Evolutionary conservation across 176 grass and related monocot genomes (phyloP).

Genomic region (Dactylis glomerata): DNA sequence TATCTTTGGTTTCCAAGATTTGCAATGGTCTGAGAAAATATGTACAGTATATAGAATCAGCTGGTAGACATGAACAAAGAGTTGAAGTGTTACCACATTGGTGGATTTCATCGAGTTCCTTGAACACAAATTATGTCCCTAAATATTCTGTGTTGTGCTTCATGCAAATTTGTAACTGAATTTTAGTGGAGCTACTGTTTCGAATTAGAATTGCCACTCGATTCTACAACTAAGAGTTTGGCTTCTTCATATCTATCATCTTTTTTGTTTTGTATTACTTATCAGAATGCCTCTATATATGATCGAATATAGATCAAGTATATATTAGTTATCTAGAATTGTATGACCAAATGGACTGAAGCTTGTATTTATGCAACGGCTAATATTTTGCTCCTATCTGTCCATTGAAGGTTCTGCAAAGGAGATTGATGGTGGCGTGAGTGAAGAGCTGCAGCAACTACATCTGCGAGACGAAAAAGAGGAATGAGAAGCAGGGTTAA

Average conservation of each 20-base stretch:
- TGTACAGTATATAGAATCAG: neutral
- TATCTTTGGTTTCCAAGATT: too few species aligned
- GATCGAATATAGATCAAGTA: too few species aligned
- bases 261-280: neutral
- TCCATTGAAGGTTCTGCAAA: neutral
- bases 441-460: neutral
- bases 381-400: neutral
- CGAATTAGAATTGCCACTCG: neutral
- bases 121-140: neutral
- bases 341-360: neutral
- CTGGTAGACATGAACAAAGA: neutral
- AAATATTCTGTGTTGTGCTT: neutral
- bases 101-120: neutral
- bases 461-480: neutral
- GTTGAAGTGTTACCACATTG: neutral
- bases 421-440: neutral
- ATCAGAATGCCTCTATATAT: too few species aligned
- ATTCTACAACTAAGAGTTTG: neutral
- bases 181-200: neutral
- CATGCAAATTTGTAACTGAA: neutral
- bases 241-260: neutral
- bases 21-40: neutral
- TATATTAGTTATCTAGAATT: neutral
- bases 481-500: neutral
- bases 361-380: neutral